Evolutionary conservation across 2,329 filamentous ascomycete genomes (phyloP).

Genomic region (Aspergillus brunneoviolaceus): DNA sequence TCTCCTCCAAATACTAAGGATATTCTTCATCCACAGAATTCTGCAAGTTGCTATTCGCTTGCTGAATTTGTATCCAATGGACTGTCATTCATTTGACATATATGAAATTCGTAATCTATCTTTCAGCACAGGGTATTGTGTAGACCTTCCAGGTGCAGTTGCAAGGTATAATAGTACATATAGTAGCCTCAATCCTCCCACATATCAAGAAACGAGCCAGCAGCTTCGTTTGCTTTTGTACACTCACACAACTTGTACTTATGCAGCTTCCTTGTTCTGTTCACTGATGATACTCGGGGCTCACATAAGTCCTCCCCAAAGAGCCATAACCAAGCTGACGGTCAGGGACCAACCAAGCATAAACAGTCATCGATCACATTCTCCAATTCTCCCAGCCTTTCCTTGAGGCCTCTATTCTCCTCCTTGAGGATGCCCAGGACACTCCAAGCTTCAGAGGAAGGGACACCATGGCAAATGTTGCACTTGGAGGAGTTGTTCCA

Average conservation of each 20-base stretch:
- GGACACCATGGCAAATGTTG: conserved; percentile 42
- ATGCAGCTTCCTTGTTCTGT: neutral
- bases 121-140: neutral
- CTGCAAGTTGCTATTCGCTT: neutral
- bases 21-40: neutral
- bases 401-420: conserved; percentile 56
- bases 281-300: neutral
- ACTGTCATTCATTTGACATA: neutral
- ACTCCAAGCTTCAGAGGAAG: conserved; percentile 53
- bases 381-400: conserved; percentile 55
- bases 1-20: too few species aligned
- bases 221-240: neutral
- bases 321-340: neutral
- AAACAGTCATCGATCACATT: conserved; percentile 57
- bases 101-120: neutral
- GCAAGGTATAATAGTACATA: conserved; percentile 11
- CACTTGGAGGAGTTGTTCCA: conserved; percentile 37
- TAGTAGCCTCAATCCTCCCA: neutral
- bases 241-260: neutral
- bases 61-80: too few species aligned
- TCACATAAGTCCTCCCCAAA: neutral
- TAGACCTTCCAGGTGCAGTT: neutral
- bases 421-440: conserved; percentile 52
- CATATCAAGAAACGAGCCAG: neutral
- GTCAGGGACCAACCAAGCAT: conserved; percentile 48